Conservation (phyloP, 805 yeast genomes). For the Candida ficus region DNA sequence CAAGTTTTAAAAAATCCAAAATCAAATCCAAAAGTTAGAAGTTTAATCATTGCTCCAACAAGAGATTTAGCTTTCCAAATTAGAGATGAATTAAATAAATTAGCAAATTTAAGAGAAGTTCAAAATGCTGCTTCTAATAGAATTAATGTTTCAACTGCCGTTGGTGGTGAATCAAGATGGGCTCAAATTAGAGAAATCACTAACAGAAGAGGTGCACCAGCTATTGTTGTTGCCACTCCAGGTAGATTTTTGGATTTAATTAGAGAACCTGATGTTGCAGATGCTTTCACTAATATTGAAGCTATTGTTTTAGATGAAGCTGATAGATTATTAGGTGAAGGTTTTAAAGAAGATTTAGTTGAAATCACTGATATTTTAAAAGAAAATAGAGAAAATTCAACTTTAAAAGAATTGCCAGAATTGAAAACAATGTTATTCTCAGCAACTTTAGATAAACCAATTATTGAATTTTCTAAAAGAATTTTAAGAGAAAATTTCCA, state of each 20-base stretch:
- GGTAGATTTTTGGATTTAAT: slow-evolving; percentile 73
- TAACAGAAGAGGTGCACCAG: slow-evolving; percentile 33
- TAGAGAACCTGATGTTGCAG: slow-evolving; percentile 37
- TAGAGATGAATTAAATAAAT: slow-evolving; percentile 53
- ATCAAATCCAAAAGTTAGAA: slow-evolving; percentile 37
- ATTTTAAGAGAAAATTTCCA: slow-evolving; percentile 52
- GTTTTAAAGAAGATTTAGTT: slow-evolving; percentile 65
- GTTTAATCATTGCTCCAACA: slow-evolving; percentile 81
- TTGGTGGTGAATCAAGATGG: slow-evolving; percentile 58
- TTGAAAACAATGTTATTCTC: slow-evolving; percentile 75
- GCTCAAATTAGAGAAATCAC: slow-evolving; percentile 31
- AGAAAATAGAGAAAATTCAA: slow-evolving; percentile 26
- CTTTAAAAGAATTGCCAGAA: slow-evolving; percentile 27
- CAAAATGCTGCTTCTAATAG: slow-evolving; percentile 20
- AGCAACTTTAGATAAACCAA: slow-evolving; percentile 77
- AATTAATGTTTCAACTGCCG: slow-evolving; percentile 45
- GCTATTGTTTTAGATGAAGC: slow-evolving; percentile 87
- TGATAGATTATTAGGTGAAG: slow-evolving; percentile 77
- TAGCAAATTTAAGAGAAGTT: slow-evolving; percentile 29
- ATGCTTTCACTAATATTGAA: slow-evolving; percentile 46
- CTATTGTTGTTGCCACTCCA: slow-evolving; percentile 82
- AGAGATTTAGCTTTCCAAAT: slow-evolving; percentile 88
- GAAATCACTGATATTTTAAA: slow-evolving; percentile 49
- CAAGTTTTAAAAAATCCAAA: slow-evolving; percentile 35
- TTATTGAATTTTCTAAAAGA: slow-evolving; percentile 56